phyloP scores from a whole-genome alignment of 2,329 filamentous ascomycete species.

The Fusarium camptoceras region DNA sequence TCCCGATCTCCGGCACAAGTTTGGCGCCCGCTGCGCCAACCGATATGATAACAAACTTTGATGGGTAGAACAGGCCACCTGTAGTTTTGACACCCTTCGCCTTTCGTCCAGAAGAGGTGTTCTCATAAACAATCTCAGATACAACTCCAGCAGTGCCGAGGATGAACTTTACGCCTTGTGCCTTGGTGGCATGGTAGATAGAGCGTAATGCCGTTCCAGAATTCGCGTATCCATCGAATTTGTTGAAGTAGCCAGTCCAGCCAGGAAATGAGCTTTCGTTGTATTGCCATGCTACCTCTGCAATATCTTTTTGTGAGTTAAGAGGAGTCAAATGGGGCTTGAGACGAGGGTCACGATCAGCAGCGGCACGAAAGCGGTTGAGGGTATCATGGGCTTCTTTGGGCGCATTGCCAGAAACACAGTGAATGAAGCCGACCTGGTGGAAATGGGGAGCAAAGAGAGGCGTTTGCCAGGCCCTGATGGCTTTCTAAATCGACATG shows the following conservation, averaged over 20 bases:
- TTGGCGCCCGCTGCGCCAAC: constrained; percentile 62
- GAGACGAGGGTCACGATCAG: constrained; percentile 55
- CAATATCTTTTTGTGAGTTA: constrained; percentile 54
- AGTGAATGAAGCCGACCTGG: constrained; percentile 58
- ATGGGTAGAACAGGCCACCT: constrained; percentile 26
- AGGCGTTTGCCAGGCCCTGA: constrained; percentile 63
- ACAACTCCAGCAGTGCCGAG: constrained; percentile 47
- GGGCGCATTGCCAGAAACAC: constrained; percentile 60
- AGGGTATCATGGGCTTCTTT: constrained; percentile 61
- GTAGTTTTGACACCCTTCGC: constrained; percentile 31
- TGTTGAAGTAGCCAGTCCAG: constrained; percentile 71
- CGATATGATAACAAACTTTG: constrained; percentile 61
- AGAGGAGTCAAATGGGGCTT: constrained; percentile 55
- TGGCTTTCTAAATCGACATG: constrained; percentile 54
- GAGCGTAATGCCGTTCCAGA: constrained; percentile 63
- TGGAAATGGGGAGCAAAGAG: constrained; percentile 65
- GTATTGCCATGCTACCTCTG: constrained; percentile 59
- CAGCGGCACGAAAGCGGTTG: constrained; percentile 55
- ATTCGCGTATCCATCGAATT: constrained; percentile 67
- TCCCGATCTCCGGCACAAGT: constrained; percentile 61
- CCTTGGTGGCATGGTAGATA: constrained; percentile 57
- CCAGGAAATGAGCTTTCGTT: constrained; percentile 58
- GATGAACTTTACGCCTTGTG: constrained; percentile 36
- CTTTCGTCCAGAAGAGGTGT: background rate
- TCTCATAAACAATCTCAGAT: constrained; percentile 44